A percentile compares a stretch with the other conserved stretches of the same genome.
phyloP scores from a whole-genome alignment of 2,329 filamentous ascomycete species.

The Alternaria gansuensis region DNA sequence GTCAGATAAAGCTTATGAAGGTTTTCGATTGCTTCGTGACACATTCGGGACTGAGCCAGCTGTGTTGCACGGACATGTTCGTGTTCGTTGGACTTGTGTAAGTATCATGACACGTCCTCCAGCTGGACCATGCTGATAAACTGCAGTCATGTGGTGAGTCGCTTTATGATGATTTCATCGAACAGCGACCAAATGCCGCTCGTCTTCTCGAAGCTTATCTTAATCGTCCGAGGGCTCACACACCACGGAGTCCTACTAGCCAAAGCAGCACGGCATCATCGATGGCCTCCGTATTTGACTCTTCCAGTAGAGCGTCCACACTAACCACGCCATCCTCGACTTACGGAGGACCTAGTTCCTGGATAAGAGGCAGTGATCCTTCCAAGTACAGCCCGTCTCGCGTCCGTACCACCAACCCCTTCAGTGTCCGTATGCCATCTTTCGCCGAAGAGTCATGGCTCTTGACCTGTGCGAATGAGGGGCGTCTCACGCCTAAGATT shows the following conservation, averaged over 20 bases:
- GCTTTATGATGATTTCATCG: slow-evolving; percentile 54
- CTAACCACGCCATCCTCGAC: slow-evolving; percentile 42
- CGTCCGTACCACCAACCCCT: slow-evolving; percentile 33
- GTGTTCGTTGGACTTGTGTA: slow-evolving; percentile 51
- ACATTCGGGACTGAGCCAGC: slow-evolving; percentile 45
- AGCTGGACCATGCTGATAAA: slow-evolving; percentile 6
- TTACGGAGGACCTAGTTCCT: slow-evolving; percentile 35
- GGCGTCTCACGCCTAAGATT: slow-evolving; percentile 49
- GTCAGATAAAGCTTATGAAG: slow-evolving; percentile 32
- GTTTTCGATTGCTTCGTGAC: slow-evolving; percentile 30
- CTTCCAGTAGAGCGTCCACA: slow-evolving; percentile 38
- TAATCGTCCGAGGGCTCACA: slow-evolving; percentile 45
- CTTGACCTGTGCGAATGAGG: slow-evolving; percentile 53
- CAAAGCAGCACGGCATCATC: slow-evolving; percentile 40
- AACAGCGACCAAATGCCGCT: slow-evolving; percentile 50
- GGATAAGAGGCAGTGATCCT: slow-evolving; percentile 27
- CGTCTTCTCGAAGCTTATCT: slow-evolving; percentile 52
- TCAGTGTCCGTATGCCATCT: slow-evolving; percentile 35
- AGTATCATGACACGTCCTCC: slow-evolving; percentile 9
- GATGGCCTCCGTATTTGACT: slow-evolving; percentile 41
- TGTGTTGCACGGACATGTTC: slow-evolving; percentile 42
- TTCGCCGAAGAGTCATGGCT: slow-evolving; percentile 47
- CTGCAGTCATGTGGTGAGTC: slow-evolving; percentile 44
- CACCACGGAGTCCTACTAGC: slow-evolving; percentile 34
- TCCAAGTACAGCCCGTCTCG: slow-evolving; percentile 41